Base-by-base conservation (phyloP, 257 asterid species). In the Marsdenia floribunda region DNA sequence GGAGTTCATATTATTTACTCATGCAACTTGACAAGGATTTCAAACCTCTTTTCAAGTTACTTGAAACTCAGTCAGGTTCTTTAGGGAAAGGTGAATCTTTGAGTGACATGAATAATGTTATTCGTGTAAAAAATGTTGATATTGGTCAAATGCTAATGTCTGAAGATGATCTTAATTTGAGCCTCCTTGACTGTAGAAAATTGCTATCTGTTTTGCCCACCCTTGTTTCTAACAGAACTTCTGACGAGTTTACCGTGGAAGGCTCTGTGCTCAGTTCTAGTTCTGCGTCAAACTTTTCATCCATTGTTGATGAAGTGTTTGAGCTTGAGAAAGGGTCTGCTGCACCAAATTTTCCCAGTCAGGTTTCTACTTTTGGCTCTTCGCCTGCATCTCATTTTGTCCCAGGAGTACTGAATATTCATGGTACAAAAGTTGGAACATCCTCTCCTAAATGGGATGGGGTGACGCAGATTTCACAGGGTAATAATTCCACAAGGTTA, bases 1-100 rank as follows among this genome's bases (percentile, higher is more conserved):
- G 99, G 76, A 83, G 91, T 81, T 87, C 92, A 70, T 95, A 92
- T 83, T 87, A 82, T 83, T 84, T 95, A 88, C 83, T 91, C 80
- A 87, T 95, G 96, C 97, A 92, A 81, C 96, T 95, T 60, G 99
- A 92, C 80, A 86, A 81, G 82, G 97, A 92, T 78, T 92, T 95
- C 87, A 95, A 82, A 80, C 98, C 97, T 75, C 82, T 90, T 75
- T 91, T 92, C 78, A 90, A 88, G 86, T 84, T 95, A 82, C 82
- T 95, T 53, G 99, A 95, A 88, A 87, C 88, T 73, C 91, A 86
- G 80, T 70, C 76, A 73, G 97, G 91, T 82, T 81, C 91, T 66
- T 79, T 87, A 5, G 89, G 90, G 80, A 90, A 84, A 79, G 85
- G 85, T 64, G 92, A 90, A 79, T 77, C 87, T 77, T 82, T 87